Base-by-base conservation (phyloP, 306 rosid species). In the Clitoria ternatea region DNA sequence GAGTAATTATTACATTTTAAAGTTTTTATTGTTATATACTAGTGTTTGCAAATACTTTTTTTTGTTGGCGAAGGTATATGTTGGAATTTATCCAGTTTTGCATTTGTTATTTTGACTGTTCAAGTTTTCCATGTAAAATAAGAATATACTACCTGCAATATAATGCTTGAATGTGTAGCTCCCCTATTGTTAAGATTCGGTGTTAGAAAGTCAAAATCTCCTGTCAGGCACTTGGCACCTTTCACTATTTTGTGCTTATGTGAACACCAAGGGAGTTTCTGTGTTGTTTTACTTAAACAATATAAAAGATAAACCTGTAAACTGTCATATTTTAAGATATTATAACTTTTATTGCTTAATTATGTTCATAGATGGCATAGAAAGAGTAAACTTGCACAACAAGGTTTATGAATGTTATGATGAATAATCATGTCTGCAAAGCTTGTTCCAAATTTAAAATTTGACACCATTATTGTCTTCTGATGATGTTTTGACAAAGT, bases 1-100 rank as follows among this genome's bases (percentile, higher is more conserved):
- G 82, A 85, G 99, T 81, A 75, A 39, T 23, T 49, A 27, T 70
- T 65, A 11, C 24, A 26, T 18, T 49, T 17, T 47, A 37, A 35
- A 17, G 73, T 37, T 42, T 48, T 22, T 74, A 9, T 15, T 75
- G 44, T 35, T 36, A 12, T 77, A 29, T 52, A 26, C 15, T 70
- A 33, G 47, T 60, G 67, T 59, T 47, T 70, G 40, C 37, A 22
- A 42, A 54, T 61, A 22, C 47, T 57, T 39, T 6, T 30, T 26
- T 17, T 19, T 62, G 73, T 57, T 65, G 10, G 24, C 14, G 30
- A 70, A 61, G 42, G 14, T 23, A 19, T 45, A 23, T 61, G 36
- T 35, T 69, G 22, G 53, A 39, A 42, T 69, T 69, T 74, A 68
- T 17, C 52, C n/a, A 26, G 32, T 61, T 81, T 15, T 35, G 56